These are phyloP conservation scores for Entomortierella beljakovae DNA, from an alignment of 192 early-diverging fungal species.

Conservation along the genomic window DNA sequence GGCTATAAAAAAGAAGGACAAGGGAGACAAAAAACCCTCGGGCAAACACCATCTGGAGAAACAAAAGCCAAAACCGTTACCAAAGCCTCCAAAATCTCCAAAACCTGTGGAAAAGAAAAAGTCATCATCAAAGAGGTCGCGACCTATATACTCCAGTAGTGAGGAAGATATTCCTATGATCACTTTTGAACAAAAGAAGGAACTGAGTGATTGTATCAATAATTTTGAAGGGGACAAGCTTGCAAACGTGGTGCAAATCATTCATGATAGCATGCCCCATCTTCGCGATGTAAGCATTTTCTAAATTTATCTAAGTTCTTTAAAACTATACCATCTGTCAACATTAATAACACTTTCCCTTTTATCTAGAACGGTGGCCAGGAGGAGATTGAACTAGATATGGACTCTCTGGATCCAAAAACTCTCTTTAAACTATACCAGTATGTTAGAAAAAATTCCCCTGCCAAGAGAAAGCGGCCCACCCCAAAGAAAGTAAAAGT, in stretches of 20 bases:
- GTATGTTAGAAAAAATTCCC: constrained; percentile 74
- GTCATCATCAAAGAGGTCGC: constrained; percentile 16
- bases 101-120: constrained; percentile 28
- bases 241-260: constrained; percentile 78
- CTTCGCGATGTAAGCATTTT: constrained; percentile 58
- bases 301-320: not conserved
- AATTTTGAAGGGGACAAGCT: constrained; percentile 72
- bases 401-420: constrained; percentile 86
- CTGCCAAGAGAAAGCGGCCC: constrained; percentile 58
- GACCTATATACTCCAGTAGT: constrained; percentile 34
- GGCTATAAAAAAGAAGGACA: constrained; percentile 48
- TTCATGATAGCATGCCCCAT: constrained; percentile 71
- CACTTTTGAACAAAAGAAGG: constrained; percentile 90
- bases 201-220: constrained; percentile 79
- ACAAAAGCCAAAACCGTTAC: constrained; percentile 24
- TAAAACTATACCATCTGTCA: not conserved
- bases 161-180: constrained; percentile 64
- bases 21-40: constrained; percentile 32
- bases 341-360: not conserved
- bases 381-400: constrained; percentile 96
- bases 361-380: constrained; percentile 61
- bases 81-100: constrained; percentile 25
- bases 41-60: constrained; percentile 22
- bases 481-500: constrained; percentile 58
- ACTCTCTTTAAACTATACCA: constrained; percentile 89